phyloP scores from a whole-genome alignment of 164 flowering plant species.

The Macadamia integrifolia region DNA sequence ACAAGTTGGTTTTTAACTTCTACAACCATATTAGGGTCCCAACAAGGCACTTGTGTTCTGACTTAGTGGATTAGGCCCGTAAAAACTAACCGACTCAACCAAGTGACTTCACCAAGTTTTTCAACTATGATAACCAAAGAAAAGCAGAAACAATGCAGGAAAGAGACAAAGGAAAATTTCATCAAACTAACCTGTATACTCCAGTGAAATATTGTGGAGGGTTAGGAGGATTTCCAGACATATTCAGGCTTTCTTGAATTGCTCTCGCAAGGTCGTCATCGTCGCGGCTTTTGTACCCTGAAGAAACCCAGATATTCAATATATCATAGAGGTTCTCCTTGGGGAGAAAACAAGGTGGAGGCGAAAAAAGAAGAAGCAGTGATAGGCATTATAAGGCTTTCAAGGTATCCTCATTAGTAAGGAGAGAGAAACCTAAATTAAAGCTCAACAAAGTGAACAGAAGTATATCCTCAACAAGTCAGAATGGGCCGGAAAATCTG shows the following conservation, averaged over 20 bases:
- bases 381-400: not conserved
- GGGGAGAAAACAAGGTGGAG: not conserved
- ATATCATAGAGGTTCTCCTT: not conserved
- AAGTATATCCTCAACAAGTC: not conserved
- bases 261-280: slow-evolving; percentile 46
- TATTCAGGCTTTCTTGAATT: slow-evolving; percentile 34
- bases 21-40: not conserved
- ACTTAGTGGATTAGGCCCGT: not conserved
- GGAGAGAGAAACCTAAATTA: not conserved
- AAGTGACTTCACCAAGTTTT: not conserved
- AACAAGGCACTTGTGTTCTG: not conserved
- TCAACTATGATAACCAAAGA: not conserved
- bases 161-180: not conserved
- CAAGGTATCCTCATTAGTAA: no score
- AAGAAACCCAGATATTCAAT: slow-evolving; percentile 6
- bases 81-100: slow-evolving; percentile 1
- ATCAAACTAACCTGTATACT: slow-evolving; percentile 38
- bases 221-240: slow-evolving; percentile 47
- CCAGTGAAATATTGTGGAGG: slow-evolving; percentile 33
- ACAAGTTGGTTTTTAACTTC: not conserved
- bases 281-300: slow-evolving; percentile 48
- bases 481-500: no score
- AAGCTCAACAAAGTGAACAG: not conserved
- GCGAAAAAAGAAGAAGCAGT: not conserved
- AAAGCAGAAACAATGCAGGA: not conserved